Conservation (phyloP, 306 rosid genomes). For the Oxytropis ochrocephala region DNA sequence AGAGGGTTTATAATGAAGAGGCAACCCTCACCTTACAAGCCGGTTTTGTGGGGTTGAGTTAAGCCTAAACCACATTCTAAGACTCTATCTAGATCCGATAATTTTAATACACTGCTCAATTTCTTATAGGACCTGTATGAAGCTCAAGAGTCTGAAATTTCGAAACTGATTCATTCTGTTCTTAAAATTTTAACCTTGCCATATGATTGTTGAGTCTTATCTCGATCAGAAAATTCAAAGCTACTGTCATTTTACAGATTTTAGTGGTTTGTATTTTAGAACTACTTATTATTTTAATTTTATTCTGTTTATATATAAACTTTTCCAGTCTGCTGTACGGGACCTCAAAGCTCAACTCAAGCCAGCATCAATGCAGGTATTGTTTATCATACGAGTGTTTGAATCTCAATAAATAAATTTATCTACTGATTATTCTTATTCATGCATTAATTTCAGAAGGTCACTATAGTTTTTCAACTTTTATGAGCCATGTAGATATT, state of each 20-base stretch:
- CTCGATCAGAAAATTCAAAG: not conserved
- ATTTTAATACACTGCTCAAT: not conserved
- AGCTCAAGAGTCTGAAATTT: not conserved
- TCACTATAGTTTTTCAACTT: not conserved
- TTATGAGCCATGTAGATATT: conserved; percentile 5
- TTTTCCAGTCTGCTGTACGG: conserved; percentile 74
- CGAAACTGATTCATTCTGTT: conserved; percentile 9
- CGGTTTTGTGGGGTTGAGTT: no score
- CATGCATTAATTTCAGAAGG: not conserved
- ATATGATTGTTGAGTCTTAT: not conserved
- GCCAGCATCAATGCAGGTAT: conserved; percentile 96
- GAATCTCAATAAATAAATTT: not conserved
- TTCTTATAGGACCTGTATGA: not conserved
- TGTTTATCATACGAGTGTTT: not conserved
- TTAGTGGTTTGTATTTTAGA: not conserved
- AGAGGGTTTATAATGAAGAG: no score
- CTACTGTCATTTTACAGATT: not conserved
- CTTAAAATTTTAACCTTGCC: not conserved
- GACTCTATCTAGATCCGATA: not conserved
- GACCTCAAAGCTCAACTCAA: conserved; percentile 83
- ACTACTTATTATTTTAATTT: not conserved
- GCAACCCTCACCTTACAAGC: no score
- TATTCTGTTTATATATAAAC: conserved; percentile 8
- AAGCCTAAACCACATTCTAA: no score
- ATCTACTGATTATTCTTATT: not conserved